Evolutionary conservation across 345 rosid species (phyloP), one percentile per base, ranked within the genome.

Genomic region (Kandelia obovata): DNA sequence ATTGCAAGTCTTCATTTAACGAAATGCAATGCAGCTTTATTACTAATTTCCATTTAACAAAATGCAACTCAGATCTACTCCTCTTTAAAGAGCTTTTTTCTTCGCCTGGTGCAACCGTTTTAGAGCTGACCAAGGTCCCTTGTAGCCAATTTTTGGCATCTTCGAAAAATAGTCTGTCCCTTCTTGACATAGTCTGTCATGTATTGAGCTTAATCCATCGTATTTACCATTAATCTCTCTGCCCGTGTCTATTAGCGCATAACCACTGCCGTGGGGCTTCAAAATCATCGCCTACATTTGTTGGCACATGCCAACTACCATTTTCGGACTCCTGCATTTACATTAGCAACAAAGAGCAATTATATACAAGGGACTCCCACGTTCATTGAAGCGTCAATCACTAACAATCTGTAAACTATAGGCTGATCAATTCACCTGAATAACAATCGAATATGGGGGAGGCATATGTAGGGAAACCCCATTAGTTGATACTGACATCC

Each of bases 271-370:
- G 86, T 28, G 93, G 85, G 28, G 77, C 77, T 73, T 87, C 90
- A 7, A 86, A 69, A 71, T 87, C 97, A 62, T 88, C 93, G 23
- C 73, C 89, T 4, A 82, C 75, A 53, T 76, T 76, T 26, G 83
- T 79, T 51, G 98, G 98, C 27, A 92, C 84, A 77, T 92, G 98
- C 98, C 98, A 92, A 58, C 79, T 83, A 56, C 98, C 98, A 67
- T 73, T 79, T 73, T 90, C 97, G 6, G 97, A 88, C 76, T 92
- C 98, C 98, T 92, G 88, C 79, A 79, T 64, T 70, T 5, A 28
- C 30, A 61, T 49, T 0, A 59, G 23, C 65, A 46, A 61, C 34
- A 61, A 0, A 20, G 1, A 23, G 59, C 17, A 56, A 8, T 27
- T 23, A 56, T 15, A 21, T 25, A 13, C 19, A 43, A 43, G 17